phyloP scores from a whole-genome alignment of 1,139 yeast species.

The Pichia sp. region DNA sequence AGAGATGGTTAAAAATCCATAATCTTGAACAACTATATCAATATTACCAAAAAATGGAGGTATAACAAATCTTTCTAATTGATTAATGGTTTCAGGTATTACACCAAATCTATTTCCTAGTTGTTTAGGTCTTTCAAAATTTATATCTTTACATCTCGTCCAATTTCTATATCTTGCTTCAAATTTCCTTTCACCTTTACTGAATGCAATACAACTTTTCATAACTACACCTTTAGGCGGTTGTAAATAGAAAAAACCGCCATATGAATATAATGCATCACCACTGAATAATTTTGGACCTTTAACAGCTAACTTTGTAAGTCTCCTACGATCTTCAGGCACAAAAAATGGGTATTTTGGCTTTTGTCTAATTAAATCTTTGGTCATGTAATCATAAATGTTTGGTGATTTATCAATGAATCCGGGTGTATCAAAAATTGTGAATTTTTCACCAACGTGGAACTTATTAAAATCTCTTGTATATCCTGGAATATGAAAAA shows the following conservation, averaged over 20 bases:
- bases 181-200: constrained; percentile 33
- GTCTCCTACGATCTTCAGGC: constrained; percentile 7
- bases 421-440: constrained; percentile 53
- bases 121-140: constrained; percentile 15
- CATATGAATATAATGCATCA: constrained; percentile 37
- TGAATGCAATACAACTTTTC: constrained; percentile 30
- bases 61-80: constrained; percentile 40
- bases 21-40: constrained; percentile 60
- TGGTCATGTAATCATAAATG: constrained; percentile 31
- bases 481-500: constrained; percentile 50
- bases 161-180: constrained; percentile 27
- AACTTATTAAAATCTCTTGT: constrained; percentile 43
- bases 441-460: constrained; percentile 19
- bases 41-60: constrained; percentile 67
- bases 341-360: constrained; percentile 31
- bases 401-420: constrained; percentile 33
- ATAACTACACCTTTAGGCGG: constrained; percentile 41
- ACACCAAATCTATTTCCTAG: constrained; percentile 33
- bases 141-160: background rate
- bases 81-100: constrained; percentile 29
- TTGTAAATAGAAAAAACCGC: constrained; percentile 52
- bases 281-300: constrained; percentile 23
- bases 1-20: constrained; percentile 59
- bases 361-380: constrained; percentile 32
- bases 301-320: constrained; percentile 9